Percentiles rank a stretch among this genome's conserved stretches.
These are phyloP conservation scores for Ogataea nonfermentans DNA, from an alignment of 805 yeast species.

Conservation along the genomic window DNA sequence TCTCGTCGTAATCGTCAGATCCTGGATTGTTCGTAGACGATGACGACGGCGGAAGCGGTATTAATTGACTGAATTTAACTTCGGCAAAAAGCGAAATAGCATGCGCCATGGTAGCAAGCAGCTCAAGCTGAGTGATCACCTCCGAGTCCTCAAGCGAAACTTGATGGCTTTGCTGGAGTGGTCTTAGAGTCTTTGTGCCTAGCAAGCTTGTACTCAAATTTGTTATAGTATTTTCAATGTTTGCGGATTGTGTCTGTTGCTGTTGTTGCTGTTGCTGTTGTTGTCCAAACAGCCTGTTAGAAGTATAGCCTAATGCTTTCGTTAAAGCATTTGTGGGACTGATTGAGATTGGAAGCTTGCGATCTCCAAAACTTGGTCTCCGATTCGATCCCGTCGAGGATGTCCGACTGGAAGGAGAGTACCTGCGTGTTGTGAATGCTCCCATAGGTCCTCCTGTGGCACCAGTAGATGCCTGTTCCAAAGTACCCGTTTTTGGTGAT, in stretches of 20 bases:
- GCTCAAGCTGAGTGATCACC: constrained; percentile 54
- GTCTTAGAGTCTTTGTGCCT: constrained; percentile 24
- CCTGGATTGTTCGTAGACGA: constrained; percentile 12
- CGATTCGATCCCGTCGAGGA: constrained; percentile 48
- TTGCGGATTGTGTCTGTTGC: constrained; percentile 14
- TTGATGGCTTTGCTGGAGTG: constrained; percentile 25
- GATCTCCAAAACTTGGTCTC: constrained; percentile 60
- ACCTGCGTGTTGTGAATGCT: constrained; percentile 32
- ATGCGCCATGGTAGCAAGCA: constrained; percentile 84
- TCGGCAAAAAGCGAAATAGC: constrained; percentile 88
- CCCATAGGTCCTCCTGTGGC: constrained; percentile 3
- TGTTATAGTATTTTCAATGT: constrained; percentile 18
- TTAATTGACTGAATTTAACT: constrained; percentile 80
- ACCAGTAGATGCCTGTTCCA: background rate
- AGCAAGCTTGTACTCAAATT: constrained; percentile 18
- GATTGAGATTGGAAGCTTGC: constrained; percentile 65
- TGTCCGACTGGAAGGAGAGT: constrained; percentile 42
- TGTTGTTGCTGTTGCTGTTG: constrained; percentile 15
- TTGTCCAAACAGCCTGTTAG: constrained; percentile 80
- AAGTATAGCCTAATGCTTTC: constrained; percentile 83
- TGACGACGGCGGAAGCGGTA: constrained; percentile 66
- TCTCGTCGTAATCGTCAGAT: constrained; percentile 23
- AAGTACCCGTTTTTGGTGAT: constrained; percentile 6
- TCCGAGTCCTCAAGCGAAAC: constrained; percentile 33
- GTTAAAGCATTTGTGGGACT: constrained; percentile 87